Base-by-base conservation (phyloP, 2,329 filamentous ascomycete species). In the Erysiphe neolycopersici region DNA sequence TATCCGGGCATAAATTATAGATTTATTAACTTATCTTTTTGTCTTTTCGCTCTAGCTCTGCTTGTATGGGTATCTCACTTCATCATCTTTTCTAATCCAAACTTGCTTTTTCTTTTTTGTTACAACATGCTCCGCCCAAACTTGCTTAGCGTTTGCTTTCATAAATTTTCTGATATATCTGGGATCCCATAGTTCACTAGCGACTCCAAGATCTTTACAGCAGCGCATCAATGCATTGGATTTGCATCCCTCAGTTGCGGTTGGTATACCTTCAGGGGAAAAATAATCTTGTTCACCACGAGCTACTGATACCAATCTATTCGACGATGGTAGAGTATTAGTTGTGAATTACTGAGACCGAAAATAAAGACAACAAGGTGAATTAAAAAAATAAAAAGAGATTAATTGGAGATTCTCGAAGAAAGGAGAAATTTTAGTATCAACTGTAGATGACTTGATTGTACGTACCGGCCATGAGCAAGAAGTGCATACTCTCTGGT, bases 171-270 rank as follows among this genome's bases (percentile, higher is more conserved):
- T 73, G 50, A 95, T 83, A 63, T 79, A 98, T 44, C 80, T 67
- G 32, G 89, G 89, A 62, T 98, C 89, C 89, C 89, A 98, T 17
- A 98, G 69, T 62, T 98, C 89, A 50, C 79, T 85, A 1, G 83
- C 89, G 50, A 98, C 79, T 32, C 89, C 89, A 30, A 98, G 64
- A 60, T 98, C 89, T 64, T 98, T 98, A 67, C 89, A 95, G 69
- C 87, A 95, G 46, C 89, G 80, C 76, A 95, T 91, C 51, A 98
- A 68, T 12, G 89, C 89, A 58, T 98, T 98, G 49, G 84, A 93
- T 62, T 94, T 94, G 68, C 84, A 92, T 43, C 89, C 89, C 62
- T 98, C 89, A 47, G 85, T 85, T 9, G 89, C 85, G 1, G 85
- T 93, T 22, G 89, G 84, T 49, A 98, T 84, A 44, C 79, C 79